A percentile compares a stretch with the other conserved stretches of the same genome.
Conservation (phyloP, 2,329 filamentous ascomycete genomes). For the Fusarium transvaalense region DNA sequence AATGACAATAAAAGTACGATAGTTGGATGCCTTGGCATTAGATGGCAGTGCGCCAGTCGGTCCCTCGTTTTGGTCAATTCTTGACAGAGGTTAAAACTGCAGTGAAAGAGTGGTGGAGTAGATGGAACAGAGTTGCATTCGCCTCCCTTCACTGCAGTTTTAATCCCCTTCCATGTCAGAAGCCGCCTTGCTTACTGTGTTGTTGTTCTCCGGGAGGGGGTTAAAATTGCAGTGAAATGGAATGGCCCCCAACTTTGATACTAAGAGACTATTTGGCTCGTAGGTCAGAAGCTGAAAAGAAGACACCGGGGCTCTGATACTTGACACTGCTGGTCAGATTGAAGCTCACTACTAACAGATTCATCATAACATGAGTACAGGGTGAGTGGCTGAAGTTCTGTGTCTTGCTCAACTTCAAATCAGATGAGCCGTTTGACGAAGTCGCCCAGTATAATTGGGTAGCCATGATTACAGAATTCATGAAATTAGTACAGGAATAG, state of each 20-base stretch:
- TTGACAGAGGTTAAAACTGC: background rate
- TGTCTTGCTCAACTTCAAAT: background rate
- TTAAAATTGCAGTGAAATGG: background rate
- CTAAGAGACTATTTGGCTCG: too few species aligned
- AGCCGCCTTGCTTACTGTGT: background rate
- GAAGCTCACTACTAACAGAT: background rate
- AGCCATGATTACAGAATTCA: too few species aligned
- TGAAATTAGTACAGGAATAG: too few species aligned
- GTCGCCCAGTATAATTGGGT: accelerated
- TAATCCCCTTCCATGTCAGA: too few species aligned
- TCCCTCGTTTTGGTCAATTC: too few species aligned
- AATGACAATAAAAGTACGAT: too few species aligned
- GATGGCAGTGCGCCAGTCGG: background rate
- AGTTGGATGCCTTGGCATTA: too few species aligned
- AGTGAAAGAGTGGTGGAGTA: background rate
- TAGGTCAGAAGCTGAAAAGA: too few species aligned
- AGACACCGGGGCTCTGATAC: background rate
- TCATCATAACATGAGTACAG: background rate
- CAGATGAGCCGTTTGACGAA: background rate
- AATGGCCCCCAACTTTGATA: too few species aligned
- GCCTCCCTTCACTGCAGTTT: too few species aligned
- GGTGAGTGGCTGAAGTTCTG: background rate
- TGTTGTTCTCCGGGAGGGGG: background rate
- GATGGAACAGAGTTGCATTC: too few species aligned
- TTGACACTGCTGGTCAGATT: background rate